Evolutionary conservation across 2,329 filamentous ascomycete species (phyloP), one percentile per base, ranked within the genome.

Genomic region (Fusarium foetens): DNA sequence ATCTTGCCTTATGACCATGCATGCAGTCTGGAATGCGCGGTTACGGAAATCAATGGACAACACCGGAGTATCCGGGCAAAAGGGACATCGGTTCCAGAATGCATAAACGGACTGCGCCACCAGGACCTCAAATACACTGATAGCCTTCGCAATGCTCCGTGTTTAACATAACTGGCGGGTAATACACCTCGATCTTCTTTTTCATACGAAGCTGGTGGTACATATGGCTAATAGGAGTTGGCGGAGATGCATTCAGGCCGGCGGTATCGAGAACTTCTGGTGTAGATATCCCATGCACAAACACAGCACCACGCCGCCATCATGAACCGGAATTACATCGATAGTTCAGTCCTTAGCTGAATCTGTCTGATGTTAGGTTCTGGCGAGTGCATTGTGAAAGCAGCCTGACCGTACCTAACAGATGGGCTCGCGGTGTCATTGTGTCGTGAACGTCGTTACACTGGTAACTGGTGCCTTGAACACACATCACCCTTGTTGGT

Each of bases 1-100:
- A 74, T 72, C 52, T 64, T 53, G 41, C 46, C 68, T 63, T 59
- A 61, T 63, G 62, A 62, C 58, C 62, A 66, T 70, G 46, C 60
- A 63, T 69, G 58, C 41, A 57, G 63, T 59, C 27, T 33, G 25
- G 58, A 54, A 71, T 39, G 52, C 41, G 46, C 33, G 36, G 25
- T 33, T 42, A 23, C 31, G 65, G 36, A 29, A 43, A 41, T 59
- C 49, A 62, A 73, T 55, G 57, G 52, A 69, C 57, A 63, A 63
- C 68, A 66, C 64, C 66, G 72, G 51, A 62, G 62, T 38, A 66
- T 57, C 43, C 45, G 63, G 63, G 61, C 65, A 49, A 58, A 54
- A 48, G 63, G 57, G 43, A 57, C 52, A 46, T 55, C 48, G 55
- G 42, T 25, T 42, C 63, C 52, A 53, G 41, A 27, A 58, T 43